A percentile compares a stretch with the other conserved stretches of the same genome.
Conservation (phyloP, 1,284 basidiomycete species). For the Cutaneotrichosporon sp. region DNA sequence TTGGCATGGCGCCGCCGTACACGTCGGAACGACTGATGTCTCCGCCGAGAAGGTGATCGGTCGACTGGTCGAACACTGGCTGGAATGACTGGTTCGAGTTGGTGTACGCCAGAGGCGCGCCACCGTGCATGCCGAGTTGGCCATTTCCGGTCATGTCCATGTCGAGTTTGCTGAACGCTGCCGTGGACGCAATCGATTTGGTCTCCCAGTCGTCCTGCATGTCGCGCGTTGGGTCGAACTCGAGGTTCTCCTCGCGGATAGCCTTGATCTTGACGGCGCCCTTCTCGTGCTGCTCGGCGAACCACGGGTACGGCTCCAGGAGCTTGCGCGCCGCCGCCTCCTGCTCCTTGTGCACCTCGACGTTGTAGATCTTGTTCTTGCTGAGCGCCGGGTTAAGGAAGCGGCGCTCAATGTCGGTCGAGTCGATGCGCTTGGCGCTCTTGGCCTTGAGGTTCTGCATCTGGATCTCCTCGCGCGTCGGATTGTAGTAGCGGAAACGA, state of each 20-base stretch:
- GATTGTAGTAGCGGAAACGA: conserved; percentile 65
- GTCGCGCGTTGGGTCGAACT: conserved; percentile 44
- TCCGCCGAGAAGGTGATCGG: conserved; percentile 31
- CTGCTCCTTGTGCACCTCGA: conserved; percentile 50
- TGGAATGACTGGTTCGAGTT: neutral
- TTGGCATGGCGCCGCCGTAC: neutral
- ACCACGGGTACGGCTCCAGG: conserved; percentile 45
- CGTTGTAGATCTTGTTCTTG: conserved; percentile 43
- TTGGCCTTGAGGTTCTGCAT: conserved; percentile 26
- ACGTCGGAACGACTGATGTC: neutral
- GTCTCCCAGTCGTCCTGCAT: conserved; percentile 36
- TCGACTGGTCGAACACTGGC: conserved; percentile 27
- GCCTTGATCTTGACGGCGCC: conserved; percentile 43
- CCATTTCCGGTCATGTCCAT: neutral
- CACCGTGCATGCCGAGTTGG: neutral
- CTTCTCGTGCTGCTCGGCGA: conserved; percentile 34
- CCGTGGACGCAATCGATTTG: conserved; percentile 36
- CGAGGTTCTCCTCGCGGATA: conserved; percentile 47
- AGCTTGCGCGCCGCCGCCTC: conserved; percentile 42
- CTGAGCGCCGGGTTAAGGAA: conserved; percentile 53
- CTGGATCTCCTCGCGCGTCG: conserved; percentile 47
- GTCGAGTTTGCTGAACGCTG: conserved; percentile 4
- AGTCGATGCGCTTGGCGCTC: conserved; percentile 43
- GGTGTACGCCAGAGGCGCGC: neutral
- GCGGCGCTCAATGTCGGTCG: conserved; percentile 49